Evolutionary conservation across 148 eudicot species (phyloP), one percentile per base, ranked within the genome.

Genomic region (Limonium bicolor): DNA sequence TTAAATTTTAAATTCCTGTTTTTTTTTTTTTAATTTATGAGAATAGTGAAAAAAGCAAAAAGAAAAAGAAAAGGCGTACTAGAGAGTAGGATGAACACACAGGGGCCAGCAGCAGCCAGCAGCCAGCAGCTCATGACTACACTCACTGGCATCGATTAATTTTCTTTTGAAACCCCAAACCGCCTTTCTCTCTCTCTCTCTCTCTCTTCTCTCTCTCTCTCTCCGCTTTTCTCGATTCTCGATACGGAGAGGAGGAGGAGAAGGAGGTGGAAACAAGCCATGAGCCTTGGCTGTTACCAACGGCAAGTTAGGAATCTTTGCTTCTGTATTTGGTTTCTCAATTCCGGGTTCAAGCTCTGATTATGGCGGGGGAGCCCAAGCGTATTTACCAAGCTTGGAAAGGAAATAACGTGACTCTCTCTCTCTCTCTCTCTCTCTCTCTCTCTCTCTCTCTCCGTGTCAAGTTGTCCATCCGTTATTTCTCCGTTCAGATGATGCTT

Each of bases 351-450:
- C 50, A 9, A 21, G 20, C 26, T 23, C 37, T 15, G 43, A 25
- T 15, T 46, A 10, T 40, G 78, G 78, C 63, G 24, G 33, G 33
- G n/a, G 33, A 46, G 50, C 52, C 42, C 12, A 60, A 63, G 39
- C 64, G 78, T 18, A 65, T 68, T 21, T 73, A 64, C 44, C 59
- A 73, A 55, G 68, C 58, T 58, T 74, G 81, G 81, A 74, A 74
- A 50, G 81, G 76, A 50, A 67, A 60, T 54, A 74, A 74, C 54
- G 77, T 75, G 46, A 58, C 71, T 16, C 28, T 32, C 7, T 35
- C 29, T 27, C 1, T 23, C 11, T 21, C 26, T 28, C 17, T 23
- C 12, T 31, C 6, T 32, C 5, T 32, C 14, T 15, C 30, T n/a
- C 18, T 16, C 19, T 6, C 8, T 29, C 19, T n/a, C n/a, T n/a